Base-by-base conservation (phyloP, 1,284 basidiomycete genomes). In the Sanghuangporus weigelae region DNA sequence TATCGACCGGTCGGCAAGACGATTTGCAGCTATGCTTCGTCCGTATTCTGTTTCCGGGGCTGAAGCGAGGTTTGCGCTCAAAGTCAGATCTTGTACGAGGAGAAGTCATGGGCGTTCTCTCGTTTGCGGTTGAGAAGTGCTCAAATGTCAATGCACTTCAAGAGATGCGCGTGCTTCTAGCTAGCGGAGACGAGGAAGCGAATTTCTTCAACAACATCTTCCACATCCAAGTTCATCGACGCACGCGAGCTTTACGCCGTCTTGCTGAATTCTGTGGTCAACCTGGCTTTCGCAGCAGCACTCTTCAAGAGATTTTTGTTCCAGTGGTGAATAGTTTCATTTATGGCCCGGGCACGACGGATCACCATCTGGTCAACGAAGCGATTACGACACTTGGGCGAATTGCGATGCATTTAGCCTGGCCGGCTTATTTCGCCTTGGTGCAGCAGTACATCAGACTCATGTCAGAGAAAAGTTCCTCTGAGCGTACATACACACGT, bases 161-260 rank as follows among this genome's bases (percentile, higher is more conserved):
- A 55, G 95, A 98, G 71, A 89, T 98, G 86, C 83, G 77, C 7
- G 81, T 87, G 10, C 78, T 99, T 10, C 81, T 98, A n/a, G 93
- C 92, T 3, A 87, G 83, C 16, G 95, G 93, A 0, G 96, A 99
- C 71, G 91, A 93, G 55, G 97, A 99, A 74, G 95, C 94, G 35
- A 96, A 90, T 73, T 96, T 99, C 78, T 98, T 99, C 82, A 89
- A 90, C 79, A 99, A 99, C 75, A 86, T 99, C 59, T 86, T 92
- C 67, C 97, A 99, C 74, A 87, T 99, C 59, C 97, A 99, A 76
- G 78, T 92, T 4, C 96, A 99, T 74, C 89, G 96, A 63, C 87
- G 96, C 21, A 88, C 89, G 1, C 82, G 97, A 67, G 96, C 97
- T 0, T 80, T 99, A 40, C 86, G 91, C 36, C 84, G 96, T 38